Base-by-base conservation (phyloP, 176 grass and related monocot genomes). In the Puya raimondii region DNA sequence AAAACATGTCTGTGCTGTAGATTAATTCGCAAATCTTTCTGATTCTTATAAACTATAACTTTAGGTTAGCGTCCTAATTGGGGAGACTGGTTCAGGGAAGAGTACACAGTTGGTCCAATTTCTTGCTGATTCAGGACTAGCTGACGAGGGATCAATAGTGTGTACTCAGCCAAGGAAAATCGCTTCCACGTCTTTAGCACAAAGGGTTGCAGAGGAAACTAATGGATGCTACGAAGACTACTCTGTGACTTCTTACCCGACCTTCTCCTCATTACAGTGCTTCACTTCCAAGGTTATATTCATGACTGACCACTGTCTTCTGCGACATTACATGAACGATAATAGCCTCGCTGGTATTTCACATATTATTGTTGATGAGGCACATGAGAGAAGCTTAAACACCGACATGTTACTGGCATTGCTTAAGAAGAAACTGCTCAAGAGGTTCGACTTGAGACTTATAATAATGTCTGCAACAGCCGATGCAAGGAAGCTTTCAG, bases 51-150 rank as follows among this genome's bases (percentile, higher is more conserved):
- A 42, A 42, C 33, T 42, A 7, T 42, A 20, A 61, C 22, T 18
- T 61, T 80, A 88, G 68, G 70, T 76, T 4, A 13, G 85, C 18
- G 68, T 91, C 20, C 48, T 88, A 15, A 82, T 91, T 10, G 85
- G 89, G 0, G 89, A 91, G 48, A 88, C 89, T 15, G 85, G 85
- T 11, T 85, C 79, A 53, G 82, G 89, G 49, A 88, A 92, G 75
- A 92, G 84, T 47, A 92, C 82, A 12, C 89, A 92, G 83, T 83
- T 92, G 51, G 78, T 84, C 0, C 89, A 92, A 72, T 91, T 86
- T 64, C 81, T 91, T 4, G 71, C 83, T 50, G 82, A 91, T 72
- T 74, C 72, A 10, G 82, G 82, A 63, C 80, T 87, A 57, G 78
- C 80, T 2, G 70, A 51, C 2, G 23, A 42, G 0, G 82, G 82